phyloP scores from a whole-genome alignment of 192 early-diverging fungal species.

The Radiomyces spectabilis region DNA sequence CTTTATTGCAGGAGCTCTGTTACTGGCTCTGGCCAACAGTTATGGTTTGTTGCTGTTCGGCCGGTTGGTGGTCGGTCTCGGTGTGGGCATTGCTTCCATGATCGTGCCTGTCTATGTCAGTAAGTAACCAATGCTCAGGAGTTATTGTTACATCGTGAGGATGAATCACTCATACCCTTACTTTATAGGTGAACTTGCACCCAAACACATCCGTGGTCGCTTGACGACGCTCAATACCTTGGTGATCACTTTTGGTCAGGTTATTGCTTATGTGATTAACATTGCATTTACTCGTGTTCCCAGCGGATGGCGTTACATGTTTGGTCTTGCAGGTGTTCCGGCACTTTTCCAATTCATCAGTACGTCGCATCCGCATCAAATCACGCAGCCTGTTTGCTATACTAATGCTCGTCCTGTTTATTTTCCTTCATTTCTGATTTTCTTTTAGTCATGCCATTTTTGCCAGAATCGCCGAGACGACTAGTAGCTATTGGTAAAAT shows the following conservation, averaged over 20 bases:
- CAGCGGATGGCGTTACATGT: constrained; percentile 50
- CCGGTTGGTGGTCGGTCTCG: constrained; percentile 47
- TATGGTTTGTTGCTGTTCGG: constrained; percentile 39
- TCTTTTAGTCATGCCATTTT: constrained; percentile 35
- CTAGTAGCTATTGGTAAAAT: constrained; percentile 31
- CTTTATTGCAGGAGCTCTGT: constrained; percentile 38
- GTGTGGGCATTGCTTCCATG: constrained; percentile 47
- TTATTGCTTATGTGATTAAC: constrained; percentile 46
- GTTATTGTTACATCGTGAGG: no score
- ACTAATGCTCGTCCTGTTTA: no score
- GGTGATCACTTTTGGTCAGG: constrained; percentile 47
- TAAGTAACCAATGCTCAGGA: no score
- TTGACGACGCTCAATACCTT: constrained; percentile 45
- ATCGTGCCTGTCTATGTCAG: constrained; percentile 50
- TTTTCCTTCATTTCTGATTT: no score
- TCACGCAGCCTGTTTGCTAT: not conserved
- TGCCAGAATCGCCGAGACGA: constrained; percentile 48
- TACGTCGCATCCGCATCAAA: not conserved
- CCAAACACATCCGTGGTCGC: constrained; percentile 40
- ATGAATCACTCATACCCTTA: no score
- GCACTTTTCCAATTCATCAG: constrained; percentile 38
- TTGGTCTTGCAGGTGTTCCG: constrained; percentile 43
- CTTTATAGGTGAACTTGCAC: constrained; percentile 39
- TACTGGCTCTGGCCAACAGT: constrained; percentile 37
- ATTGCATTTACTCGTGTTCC: constrained; percentile 33